These are phyloP conservation scores for Neocatenulostroma microsporum DNA, from an alignment of 2,329 filamentous ascomycete genomes.

Conservation along the genomic window DNA sequence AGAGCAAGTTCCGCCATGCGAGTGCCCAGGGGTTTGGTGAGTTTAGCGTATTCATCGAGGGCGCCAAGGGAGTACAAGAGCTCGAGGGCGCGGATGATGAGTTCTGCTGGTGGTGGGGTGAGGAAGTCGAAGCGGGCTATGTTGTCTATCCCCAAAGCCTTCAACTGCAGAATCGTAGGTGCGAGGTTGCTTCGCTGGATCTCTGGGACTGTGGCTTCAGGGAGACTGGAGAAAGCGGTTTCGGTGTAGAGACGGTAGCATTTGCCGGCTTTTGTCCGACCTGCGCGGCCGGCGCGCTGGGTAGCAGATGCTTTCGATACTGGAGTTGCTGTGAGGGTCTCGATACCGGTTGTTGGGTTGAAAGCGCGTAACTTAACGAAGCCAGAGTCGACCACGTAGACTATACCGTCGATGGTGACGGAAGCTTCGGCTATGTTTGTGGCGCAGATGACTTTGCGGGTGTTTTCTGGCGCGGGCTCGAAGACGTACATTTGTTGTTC, in stretches of 20 bases:
- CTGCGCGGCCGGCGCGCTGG: conserved; percentile 82
- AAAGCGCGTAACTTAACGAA: conserved; percentile 87
- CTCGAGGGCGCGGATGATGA: conserved; percentile 79
- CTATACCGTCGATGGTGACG: conserved; percentile 85
- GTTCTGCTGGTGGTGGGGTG: conserved; percentile 73
- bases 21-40: conserved; percentile 78
- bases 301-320: conserved; percentile 89
- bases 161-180: conserved; percentile 80
- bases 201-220: conserved; percentile 72
- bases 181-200: conserved; percentile 89
- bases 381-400: conserved; percentile 83
- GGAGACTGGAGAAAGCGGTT: conserved; percentile 56
- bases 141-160: conserved; percentile 92
- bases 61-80: conserved; percentile 80
- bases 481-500: conserved; percentile 96
- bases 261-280: conserved; percentile 82
- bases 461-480: conserved; percentile 70
- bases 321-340: conserved; percentile 71
- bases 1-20: conserved; percentile 91
- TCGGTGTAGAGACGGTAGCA: conserved; percentile 92
- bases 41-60: conserved; percentile 79
- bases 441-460: conserved; percentile 81
- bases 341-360: conserved; percentile 76
- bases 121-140: conserved; percentile 85
- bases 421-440: conserved; percentile 97